These are phyloP conservation scores for Aspergillus pseudoviridinutans DNA, from an alignment of 2,329 filamentous ascomycete species.

Conservation along the genomic window DNA sequence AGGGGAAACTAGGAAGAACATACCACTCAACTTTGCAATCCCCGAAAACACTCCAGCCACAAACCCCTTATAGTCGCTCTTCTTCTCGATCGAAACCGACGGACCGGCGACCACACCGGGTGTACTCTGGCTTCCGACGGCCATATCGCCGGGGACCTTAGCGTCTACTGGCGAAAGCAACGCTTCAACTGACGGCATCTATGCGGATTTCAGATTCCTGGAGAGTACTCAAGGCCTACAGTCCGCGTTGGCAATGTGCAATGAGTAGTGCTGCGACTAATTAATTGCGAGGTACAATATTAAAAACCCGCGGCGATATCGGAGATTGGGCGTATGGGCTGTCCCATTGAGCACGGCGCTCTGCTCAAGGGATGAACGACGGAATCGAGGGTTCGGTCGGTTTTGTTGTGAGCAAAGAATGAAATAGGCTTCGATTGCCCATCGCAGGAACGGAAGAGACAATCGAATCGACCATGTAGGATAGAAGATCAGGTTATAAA, in stretches of 20 bases:
- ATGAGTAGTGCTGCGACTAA: not conserved
- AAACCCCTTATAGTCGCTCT: constrained; percentile 82
- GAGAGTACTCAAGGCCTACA: not conserved
- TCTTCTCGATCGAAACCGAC: constrained; percentile 14
- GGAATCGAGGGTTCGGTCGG: not conserved
- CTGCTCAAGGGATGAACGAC: not conserved
- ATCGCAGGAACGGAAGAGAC: not conserved
- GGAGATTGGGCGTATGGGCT: not conserved
- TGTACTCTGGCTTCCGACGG: not conserved
- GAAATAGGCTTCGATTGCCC: not conserved
- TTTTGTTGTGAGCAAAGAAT: not conserved
- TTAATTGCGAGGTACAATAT: not conserved
- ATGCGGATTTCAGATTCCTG: not conserved
- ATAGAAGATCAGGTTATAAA: not conserved
- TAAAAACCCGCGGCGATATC: not conserved
- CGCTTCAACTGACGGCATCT: constrained; percentile 22
- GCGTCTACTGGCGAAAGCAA: not conserved
- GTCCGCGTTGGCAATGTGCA: not conserved
- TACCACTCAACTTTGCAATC: constrained; percentile 82
- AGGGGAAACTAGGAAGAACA: constrained; percentile 22
- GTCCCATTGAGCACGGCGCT: not conserved
- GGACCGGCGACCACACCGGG: not conserved
- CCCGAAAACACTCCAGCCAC: constrained; percentile 95
- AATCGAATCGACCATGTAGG: not conserved
- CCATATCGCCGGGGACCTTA: not conserved